Conservation (phyloP, 768 basidiomycete species). For the Suillus clintonianus region DNA sequence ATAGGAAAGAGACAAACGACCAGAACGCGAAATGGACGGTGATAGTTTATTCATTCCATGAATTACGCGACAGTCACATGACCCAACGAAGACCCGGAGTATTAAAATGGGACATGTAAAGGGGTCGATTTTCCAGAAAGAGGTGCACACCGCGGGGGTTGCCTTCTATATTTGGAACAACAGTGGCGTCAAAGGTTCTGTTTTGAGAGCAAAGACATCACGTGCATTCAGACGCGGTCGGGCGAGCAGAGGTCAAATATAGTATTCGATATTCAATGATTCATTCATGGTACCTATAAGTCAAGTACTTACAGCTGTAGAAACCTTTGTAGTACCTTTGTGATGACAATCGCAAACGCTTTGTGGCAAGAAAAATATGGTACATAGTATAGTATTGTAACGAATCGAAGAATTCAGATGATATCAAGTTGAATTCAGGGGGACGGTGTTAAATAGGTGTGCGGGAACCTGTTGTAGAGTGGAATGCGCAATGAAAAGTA, state of each 20-base stretch:
- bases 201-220: too few relatives aligned
- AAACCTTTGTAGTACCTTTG: not conserved
- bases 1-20: not conserved
- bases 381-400: not conserved
- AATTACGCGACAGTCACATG: conserved; percentile 3
- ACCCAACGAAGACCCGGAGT: not conserved
- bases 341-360: not conserved
- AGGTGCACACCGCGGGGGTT: too few relatives aligned
- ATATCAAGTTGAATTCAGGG: not conserved
- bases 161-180: too few relatives aligned
- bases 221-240: too few relatives aligned
- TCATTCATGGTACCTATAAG: too few relatives aligned
- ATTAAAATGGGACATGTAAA: too few relatives aligned
- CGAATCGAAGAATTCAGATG: not conserved
- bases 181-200: too few relatives aligned
- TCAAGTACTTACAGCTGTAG: not conserved
- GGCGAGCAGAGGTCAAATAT: too few relatives aligned
- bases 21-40: not conserved
- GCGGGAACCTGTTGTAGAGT: not conserved
- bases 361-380: not conserved
- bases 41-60: not conserved
- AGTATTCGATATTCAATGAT: too few relatives aligned
- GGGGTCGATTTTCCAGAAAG: too few relatives aligned
- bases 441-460: not conserved
- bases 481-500: not conserved